These are phyloP conservation scores for Ganoderma boninense DNA, from an alignment of 1,284 basidiomycete genomes.

Conservation along the genomic window DNA sequence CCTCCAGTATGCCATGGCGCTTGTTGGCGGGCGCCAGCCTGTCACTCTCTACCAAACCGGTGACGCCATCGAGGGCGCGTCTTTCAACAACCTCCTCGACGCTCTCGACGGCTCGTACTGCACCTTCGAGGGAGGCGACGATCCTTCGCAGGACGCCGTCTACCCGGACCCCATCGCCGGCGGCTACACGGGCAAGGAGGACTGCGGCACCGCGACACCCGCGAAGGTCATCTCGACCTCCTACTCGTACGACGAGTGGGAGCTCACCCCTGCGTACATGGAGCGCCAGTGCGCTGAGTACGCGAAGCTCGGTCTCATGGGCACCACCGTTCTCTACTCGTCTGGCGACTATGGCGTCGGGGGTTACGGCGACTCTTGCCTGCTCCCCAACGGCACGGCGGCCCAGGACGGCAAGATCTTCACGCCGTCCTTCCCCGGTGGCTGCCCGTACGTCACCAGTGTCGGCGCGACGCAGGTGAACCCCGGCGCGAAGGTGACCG, in stretches of 20 bases:
- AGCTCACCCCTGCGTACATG: slow-evolving; percentile 47
- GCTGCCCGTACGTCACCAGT: slow-evolving; percentile 67
- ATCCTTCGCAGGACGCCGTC: slow-evolving; percentile 45
- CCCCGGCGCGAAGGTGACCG: slow-evolving; percentile 59
- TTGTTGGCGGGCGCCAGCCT: slow-evolving; percentile 53
- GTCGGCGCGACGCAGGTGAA: slow-evolving; percentile 65
- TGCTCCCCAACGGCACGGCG: slow-evolving; percentile 33
- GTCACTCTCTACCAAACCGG: slow-evolving; percentile 43
- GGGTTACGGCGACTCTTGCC: slow-evolving; percentile 33
- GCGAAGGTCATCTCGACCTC: slow-evolving; percentile 54
- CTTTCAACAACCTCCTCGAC: slow-evolving; percentile 56
- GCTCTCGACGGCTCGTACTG: slow-evolving; percentile 62
- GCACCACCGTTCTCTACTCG: slow-evolving; percentile 34
- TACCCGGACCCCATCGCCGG: slow-evolving; percentile 32
- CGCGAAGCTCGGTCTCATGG: slow-evolving; percentile 48
- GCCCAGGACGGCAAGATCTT: slow-evolving; percentile 21
- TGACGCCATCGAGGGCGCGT: slow-evolving; percentile 43
- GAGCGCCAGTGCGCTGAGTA: slow-evolving; percentile 54
- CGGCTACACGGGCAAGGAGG: slow-evolving; percentile 34
- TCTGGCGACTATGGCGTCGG: slow-evolving; percentile 36
- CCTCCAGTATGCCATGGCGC: slow-evolving; percentile 56
- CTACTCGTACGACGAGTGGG: slow-evolving; percentile 49
- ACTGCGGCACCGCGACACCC: slow-evolving; percentile 48
- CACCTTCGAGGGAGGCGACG: slow-evolving; percentile 68
- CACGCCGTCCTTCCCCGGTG: slow-evolving; percentile 39